Percentiles rank a stretch among this genome's conserved stretches.
Conservation (phyloP, 1,284 basidiomycete species). For the Waitea zeae region DNA sequence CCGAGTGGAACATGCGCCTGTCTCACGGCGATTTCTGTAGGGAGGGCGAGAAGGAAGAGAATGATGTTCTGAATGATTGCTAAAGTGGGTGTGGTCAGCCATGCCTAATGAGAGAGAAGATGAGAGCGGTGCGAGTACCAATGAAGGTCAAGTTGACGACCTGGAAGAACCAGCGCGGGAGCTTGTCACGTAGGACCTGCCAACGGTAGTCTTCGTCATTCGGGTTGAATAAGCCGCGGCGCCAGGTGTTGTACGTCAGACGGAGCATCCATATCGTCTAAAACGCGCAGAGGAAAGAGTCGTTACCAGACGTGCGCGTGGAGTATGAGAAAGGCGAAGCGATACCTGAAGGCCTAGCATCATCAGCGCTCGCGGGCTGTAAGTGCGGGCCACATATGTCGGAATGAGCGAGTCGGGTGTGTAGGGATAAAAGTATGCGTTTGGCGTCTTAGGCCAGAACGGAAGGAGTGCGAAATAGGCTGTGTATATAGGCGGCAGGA, state of each 20-base stretch:
- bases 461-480: constrained; percentile 60
- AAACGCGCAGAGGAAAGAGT: constrained; percentile 3
- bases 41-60: constrained; percentile 55
- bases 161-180: constrained; percentile 62
- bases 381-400: constrained; percentile 24
- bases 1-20: constrained; percentile 38
- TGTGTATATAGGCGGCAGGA: constrained; percentile 67
- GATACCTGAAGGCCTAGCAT: constrained; percentile 54
- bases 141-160: constrained; percentile 74
- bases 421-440: constrained; percentile 32
- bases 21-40: constrained; percentile 31
- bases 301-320: background rate
- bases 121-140: constrained; percentile 18
- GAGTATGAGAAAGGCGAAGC: constrained; percentile 10
- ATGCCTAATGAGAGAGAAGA: background rate
- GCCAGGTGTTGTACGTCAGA: constrained; percentile 70
- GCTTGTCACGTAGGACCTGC: constrained; percentile 51
- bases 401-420: constrained; percentile 27
- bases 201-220: constrained; percentile 88
- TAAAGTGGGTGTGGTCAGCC: constrained; percentile 9
- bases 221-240: constrained; percentile 71
- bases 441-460: constrained; percentile 32
- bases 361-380: constrained; percentile 49
- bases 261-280: constrained; percentile 55
- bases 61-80: constrained; percentile 67